A percentile compares a stretch with the other conserved stretches of the same genome.
Evolutionary conservation across 2,329 filamentous ascomycete genomes (phyloP).

Genomic region (Balansia obtecta): DNA sequence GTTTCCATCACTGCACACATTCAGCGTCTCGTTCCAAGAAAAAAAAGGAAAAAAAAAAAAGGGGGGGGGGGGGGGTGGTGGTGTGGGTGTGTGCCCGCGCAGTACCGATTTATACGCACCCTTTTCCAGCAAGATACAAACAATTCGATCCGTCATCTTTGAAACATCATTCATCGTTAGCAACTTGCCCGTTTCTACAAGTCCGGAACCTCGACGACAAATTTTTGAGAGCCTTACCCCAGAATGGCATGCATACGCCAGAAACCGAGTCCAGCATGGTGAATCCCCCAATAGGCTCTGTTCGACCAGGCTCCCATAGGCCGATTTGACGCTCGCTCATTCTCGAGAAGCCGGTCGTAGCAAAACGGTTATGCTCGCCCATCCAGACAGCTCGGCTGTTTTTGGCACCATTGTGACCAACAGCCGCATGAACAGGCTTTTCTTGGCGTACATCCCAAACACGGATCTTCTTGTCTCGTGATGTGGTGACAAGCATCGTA

Average conservation of each 20-base stretch:
- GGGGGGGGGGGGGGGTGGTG: too few species aligned
- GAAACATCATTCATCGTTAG: slow-evolving; percentile 11
- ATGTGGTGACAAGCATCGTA: slow-evolving; percentile 78
- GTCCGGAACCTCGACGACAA: not conserved
- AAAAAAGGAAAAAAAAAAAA: too few species aligned
- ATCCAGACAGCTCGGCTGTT: slow-evolving; percentile 96
- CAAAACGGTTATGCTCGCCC: slow-evolving; percentile 91
- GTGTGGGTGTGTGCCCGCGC: too few species aligned
- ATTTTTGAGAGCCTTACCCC: slow-evolving; percentile 46
- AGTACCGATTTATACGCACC: slow-evolving; percentile 41
- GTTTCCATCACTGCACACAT: slow-evolving; percentile 69
- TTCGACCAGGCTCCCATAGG: slow-evolving; percentile 82
- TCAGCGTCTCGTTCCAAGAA: slow-evolving; percentile 6
- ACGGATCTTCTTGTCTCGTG: slow-evolving; percentile 93
- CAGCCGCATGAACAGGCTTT: slow-evolving; percentile 68
- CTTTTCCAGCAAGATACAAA: slow-evolving; percentile 93
- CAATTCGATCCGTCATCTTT: slow-evolving; percentile 86
- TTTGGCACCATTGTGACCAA: slow-evolving; percentile 86
- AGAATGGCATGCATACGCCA: slow-evolving; percentile 98
- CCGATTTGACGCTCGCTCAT: slow-evolving; percentile 98
- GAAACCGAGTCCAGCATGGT: slow-evolving; percentile 87
- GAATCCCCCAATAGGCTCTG: slow-evolving; percentile 83
- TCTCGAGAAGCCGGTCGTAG: slow-evolving; percentile 91
- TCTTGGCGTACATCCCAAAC: slow-evolving; percentile 97
- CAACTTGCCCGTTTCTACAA: not conserved